A percentile compares a stretch with the other conserved stretches of the same genome.
phyloP scores from a whole-genome alignment of 2,329 filamentous ascomycete genomes.

The Microascus cirrosus region DNA sequence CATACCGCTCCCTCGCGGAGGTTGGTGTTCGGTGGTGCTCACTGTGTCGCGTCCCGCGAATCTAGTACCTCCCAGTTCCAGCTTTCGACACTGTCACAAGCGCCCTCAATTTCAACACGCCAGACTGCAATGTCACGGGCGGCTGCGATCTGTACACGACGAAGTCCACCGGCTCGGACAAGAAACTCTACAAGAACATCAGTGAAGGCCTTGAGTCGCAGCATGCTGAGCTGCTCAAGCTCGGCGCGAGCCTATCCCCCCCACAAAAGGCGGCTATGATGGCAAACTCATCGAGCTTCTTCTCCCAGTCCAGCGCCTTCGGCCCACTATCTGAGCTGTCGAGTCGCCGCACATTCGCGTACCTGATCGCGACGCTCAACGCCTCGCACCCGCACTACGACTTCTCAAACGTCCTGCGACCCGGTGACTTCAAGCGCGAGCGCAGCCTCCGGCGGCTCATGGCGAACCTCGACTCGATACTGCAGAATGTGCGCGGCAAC shows the following conservation, averaged over 20 bases:
- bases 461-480: slow-evolving; percentile 74
- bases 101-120: slow-evolving; percentile 90
- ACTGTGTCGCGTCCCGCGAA: neutral
- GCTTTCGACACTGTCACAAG: slow-evolving; percentile 87
- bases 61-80: slow-evolving; percentile 78
- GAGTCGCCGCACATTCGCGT: slow-evolving; percentile 86
- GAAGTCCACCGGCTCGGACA: slow-evolving; percentile 88
- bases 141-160: slow-evolving; percentile 96
- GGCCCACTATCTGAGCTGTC: slow-evolving; percentile 80
- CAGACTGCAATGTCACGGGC: slow-evolving; percentile 83
- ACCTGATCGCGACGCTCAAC: slow-evolving; percentile 91
- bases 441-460: slow-evolving; percentile 70
- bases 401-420: slow-evolving; percentile 84
- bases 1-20: neutral
- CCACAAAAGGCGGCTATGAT: slow-evolving; percentile 64
- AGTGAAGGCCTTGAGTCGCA: slow-evolving; percentile 84
- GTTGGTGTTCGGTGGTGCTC: neutral
- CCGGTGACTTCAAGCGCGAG: slow-evolving; percentile 82
- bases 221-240: slow-evolving; percentile 75
- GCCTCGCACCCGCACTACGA: slow-evolving; percentile 88
- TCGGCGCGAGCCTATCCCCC: slow-evolving; percentile 79
- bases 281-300: slow-evolving; percentile 48
- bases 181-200: slow-evolving; percentile 95
- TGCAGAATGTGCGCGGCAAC: slow-evolving; percentile 71
- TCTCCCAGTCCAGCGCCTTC: slow-evolving; percentile 83